Evolutionary conservation across 2,329 filamentous ascomycete genomes (phyloP), one percentile per base, ranked within the genome.

Genomic region (Trichophyton simii): DNA sequence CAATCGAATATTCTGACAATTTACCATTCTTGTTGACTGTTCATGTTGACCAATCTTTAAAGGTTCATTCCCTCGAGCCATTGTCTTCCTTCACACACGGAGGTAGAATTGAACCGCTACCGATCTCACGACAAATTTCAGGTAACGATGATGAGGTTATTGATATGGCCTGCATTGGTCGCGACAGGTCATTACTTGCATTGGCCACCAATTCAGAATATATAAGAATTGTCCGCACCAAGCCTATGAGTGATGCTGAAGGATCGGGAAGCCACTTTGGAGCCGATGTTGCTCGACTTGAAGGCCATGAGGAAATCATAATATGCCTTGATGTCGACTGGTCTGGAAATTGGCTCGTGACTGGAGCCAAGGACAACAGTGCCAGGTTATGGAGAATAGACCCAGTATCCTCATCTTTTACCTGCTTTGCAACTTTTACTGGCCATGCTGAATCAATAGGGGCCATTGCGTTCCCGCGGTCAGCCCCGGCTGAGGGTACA

Each of bases 101-200:
- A 62, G 67, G 79, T 71, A 68, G 77, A 74, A 70, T 88, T 76
- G 72, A 77, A n/a, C 76, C 82, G n/a, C 72, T 87, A 25, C 78
- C 81, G 8, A 69, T 86, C 0, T 81, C 88, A 52, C 84, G 88
- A 66, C 84, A 90, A 52, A 95, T 99, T 66, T 96, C 92, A 3
- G 95, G 94, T 60, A 96, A 94, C 5, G 91, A 97, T 72, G 95
- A 99, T 72, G 94, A 99, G 72, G 91, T 99, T 59, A 96, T 99
- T 67, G 95, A 99, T 71, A 78, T 99, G 38, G 88, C 87, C 34
- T 96, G 94, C 69, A 79, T 97, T 60, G 84, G 94, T 1, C 83
- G 86, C 0, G 87, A 95, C 68, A 84, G 83, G 62, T 92, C 89
- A 2, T 77, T 95, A 59, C 80, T 99, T 64, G 95, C 94, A 4